Evolutionary conservation across 2,329 filamentous ascomycete genomes (phyloP).

Genomic region (Aureobasidium sp.): DNA sequence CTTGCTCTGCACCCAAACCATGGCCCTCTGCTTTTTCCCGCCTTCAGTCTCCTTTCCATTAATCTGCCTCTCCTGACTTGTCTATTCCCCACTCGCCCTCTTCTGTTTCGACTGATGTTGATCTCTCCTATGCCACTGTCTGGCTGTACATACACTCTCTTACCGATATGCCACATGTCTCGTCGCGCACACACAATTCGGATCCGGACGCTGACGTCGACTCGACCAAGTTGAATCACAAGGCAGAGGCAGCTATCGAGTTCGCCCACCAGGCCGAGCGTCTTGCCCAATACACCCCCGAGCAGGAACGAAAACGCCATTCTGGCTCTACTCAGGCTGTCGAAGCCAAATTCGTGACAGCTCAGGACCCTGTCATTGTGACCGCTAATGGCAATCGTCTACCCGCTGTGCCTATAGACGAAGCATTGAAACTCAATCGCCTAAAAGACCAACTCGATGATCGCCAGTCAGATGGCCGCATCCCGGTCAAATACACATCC

Average conservation of each 20-base stretch:
- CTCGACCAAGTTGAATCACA: background rate
- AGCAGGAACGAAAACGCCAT: conserved; percentile 32
- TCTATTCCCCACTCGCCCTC: background rate
- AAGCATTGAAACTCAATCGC: conserved; percentile 63
- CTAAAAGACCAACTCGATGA: conserved; percentile 48
- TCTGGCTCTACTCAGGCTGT: conserved; percentile 49
- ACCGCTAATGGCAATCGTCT: conserved; percentile 61
- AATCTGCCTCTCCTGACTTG: background rate
- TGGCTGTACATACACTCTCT: background rate
- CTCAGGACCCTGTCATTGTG: conserved; percentile 64
- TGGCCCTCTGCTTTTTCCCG: background rate
- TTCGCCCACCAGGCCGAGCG: conserved; percentile 54
- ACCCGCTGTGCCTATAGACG: conserved; percentile 61
- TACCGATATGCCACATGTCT: conserved; percentile 10
- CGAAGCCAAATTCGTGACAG: conserved; percentile 56
- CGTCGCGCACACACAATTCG: background rate
- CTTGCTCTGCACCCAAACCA: background rate
- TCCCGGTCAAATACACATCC: conserved; percentile 26
- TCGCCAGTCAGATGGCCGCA: conserved; percentile 27
- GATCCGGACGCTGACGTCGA: background rate
- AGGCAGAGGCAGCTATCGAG: conserved; percentile 32
- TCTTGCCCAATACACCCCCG: conserved; percentile 35
- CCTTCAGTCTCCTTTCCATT: background rate
- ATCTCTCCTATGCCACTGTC: background rate
- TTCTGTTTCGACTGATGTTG: background rate